Base-by-base conservation (phyloP, 352 stramenopile genomes). In the Aphanomyces astaci region DNA sequence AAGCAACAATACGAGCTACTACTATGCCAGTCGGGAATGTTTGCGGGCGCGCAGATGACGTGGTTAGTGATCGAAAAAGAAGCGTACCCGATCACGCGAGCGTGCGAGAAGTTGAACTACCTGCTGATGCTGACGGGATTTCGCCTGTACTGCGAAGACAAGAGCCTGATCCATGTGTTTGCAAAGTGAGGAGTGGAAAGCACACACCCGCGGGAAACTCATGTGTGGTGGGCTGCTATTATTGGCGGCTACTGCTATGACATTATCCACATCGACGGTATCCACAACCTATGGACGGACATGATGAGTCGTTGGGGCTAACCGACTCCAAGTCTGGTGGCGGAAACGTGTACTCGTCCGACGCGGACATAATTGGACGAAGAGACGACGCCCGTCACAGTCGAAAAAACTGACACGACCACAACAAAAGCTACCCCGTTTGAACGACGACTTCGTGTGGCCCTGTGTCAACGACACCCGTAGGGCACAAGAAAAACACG, bases 31-130 rank as follows among this genome's bases (percentile, higher is more conserved):
- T n/a, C n/a, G n/a, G n/a, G n/a, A n/a, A n/a, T n/a, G n/a, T n/a
- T n/a, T n/a, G n/a, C n/a, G n/a, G n/a, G n/a, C n/a, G n/a, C n/a
- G n/a, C n/a, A n/a, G n/a, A n/a, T n/a, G n/a, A n/a, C n/a, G n/a
- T n/a, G n/a, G n/a, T n/a, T n/a, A n/a, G n/a, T n/a, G n/a, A n/a
- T n/a, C n/a, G n/a, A n/a, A n/a, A n/a, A n/a, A n/a, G n/a, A n/a
- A n/a, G n/a, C n/a, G n/a, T n/a, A n/a, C n/a, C n/a, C 72, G 25
- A 74, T 76, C 43, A 45, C 69, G 0, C 36, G 2, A 2, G 66
- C 63, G n/a, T 73, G 66, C 52, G 55, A 72, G 19, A 66, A 66
- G 33, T 27, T 74, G 1, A 22, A 53, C 4, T 71, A 74, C 24
- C 52, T 76, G n/a, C n/a, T n/a, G n/a, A n/a, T n/a, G n/a, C n/a